Percentiles rank a stretch among this genome's conserved stretches.
These are phyloP conservation scores for Candida tammaniensis DNA, from an alignment of 805 yeast species.

Conservation along the genomic window DNA sequence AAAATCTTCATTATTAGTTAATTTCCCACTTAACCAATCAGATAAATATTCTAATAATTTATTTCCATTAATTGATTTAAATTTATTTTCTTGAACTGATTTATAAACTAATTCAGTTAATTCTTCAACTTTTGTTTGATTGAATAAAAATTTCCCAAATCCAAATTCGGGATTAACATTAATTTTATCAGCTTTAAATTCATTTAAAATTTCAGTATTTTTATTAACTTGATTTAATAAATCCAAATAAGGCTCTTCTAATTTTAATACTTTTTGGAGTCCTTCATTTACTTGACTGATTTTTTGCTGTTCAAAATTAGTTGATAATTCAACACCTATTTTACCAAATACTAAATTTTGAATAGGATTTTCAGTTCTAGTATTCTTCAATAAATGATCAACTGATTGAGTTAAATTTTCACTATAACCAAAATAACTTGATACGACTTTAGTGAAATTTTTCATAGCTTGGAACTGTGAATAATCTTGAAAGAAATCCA, in stretches of 20 bases:
- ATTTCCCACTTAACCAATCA: slow-evolving; percentile 56
- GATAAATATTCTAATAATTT: slow-evolving; percentile 57
- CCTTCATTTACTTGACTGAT: slow-evolving; percentile 27
- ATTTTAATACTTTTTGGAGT: slow-evolving; percentile 44
- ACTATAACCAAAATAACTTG: slow-evolving; percentile 55
- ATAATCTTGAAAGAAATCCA: slow-evolving; percentile 69
- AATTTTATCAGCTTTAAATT: slow-evolving; percentile 44
- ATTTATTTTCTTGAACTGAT: slow-evolving; percentile 45
- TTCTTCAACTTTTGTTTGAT: slow-evolving; percentile 48
- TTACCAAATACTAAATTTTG: slow-evolving; percentile 65
- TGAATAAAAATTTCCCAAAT: slow-evolving; percentile 68
- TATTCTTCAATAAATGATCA: slow-evolving; percentile 45
- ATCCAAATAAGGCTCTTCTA: slow-evolving; percentile 76
- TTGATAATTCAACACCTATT: slow-evolving; percentile 23
- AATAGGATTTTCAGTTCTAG: slow-evolving; percentile 51
- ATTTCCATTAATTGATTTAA: slow-evolving; percentile 41
- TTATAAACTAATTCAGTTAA: slow-evolving; percentile 45
- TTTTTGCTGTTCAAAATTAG: slow-evolving; percentile 25
- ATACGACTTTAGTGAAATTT: slow-evolving; percentile 50
- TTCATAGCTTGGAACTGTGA: slow-evolving; percentile 43
- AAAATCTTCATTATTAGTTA: slow-evolving; percentile 23
- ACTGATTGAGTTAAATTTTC: slow-evolving; percentile 37
- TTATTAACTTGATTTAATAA: slow-evolving; percentile 68
- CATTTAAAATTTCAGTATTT: slow-evolving; percentile 57
- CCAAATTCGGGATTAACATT: slow-evolving; percentile 77